These are phyloP conservation scores for Solanum megistacrolobum DNA, from an alignment of 257 asterid species.

Conservation along the genomic window DNA sequence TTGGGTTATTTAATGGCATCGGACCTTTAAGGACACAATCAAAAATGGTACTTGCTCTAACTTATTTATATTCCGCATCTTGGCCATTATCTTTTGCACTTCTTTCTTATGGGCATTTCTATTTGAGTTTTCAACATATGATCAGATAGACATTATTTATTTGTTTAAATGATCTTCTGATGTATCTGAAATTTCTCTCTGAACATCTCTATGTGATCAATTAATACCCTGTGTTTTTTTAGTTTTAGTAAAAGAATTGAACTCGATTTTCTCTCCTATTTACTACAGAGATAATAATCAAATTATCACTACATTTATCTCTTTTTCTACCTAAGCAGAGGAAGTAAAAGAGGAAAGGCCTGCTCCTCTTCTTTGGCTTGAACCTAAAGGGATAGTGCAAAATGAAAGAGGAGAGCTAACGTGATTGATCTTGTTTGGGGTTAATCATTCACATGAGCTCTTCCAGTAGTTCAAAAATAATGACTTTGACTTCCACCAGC, in stretches of 20 bases:
- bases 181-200: neutral
- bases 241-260: neutral
- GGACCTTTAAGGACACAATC: constrained; percentile 87
- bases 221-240: neutral
- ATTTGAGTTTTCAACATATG: neutral
- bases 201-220: neutral
- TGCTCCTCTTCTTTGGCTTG: neutral
- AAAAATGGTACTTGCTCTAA: constrained; percentile 63
- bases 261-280: neutral
- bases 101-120: neutral
- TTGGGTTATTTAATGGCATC: constrained; percentile 87
- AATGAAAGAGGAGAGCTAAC: neutral
- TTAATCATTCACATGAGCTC: neutral
- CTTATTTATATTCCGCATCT: neutral
- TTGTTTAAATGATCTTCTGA: neutral
- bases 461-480: neutral
- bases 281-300: neutral
- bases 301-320: neutral
- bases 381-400: neutral
- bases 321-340: neutral
- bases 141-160: neutral
- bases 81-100: neutral
- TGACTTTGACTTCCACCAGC: neutral
- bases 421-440: neutral
- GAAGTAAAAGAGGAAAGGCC: neutral